phyloP scores from a whole-genome alignment of 139 green algal genomes.

The Closterium sp. region DNA sequence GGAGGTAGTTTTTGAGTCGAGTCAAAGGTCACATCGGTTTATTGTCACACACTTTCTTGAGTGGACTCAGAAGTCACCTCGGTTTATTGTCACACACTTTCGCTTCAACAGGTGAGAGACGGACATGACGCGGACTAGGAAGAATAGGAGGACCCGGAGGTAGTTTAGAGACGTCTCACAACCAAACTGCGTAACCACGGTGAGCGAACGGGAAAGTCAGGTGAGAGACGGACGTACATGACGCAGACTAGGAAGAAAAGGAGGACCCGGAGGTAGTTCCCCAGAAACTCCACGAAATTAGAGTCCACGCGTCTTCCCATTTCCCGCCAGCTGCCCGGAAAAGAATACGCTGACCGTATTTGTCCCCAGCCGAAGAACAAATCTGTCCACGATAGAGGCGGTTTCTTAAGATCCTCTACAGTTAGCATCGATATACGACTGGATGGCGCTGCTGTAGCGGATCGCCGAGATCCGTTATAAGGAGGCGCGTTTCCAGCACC shows the following conservation, averaged over 20 bases:
- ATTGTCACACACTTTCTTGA: too few species aligned
- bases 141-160: too few species aligned
- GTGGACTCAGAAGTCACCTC: too few species aligned
- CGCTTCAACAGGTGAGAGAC: too few species aligned
- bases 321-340: background rate
- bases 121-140: background rate
- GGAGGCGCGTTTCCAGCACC: background rate
- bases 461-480: background rate
- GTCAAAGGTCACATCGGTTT: too few species aligned
- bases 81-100: too few species aligned
- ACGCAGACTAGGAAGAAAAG: background rate
- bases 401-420: background rate
- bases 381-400: background rate
- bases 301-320: background rate
- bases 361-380: background rate
- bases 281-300: background rate
- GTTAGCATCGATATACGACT: background rate
- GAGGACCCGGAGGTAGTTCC: background rate
- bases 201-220: too few species aligned
- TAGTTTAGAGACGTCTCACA: too few species aligned
- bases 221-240: too few species aligned
- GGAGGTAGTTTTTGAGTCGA: too few species aligned
- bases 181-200: too few species aligned
- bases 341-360: background rate
- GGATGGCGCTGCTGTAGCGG: background rate